Conservation (phyloP, 306 rosid genomes). For the Alnus rubra region DNA sequence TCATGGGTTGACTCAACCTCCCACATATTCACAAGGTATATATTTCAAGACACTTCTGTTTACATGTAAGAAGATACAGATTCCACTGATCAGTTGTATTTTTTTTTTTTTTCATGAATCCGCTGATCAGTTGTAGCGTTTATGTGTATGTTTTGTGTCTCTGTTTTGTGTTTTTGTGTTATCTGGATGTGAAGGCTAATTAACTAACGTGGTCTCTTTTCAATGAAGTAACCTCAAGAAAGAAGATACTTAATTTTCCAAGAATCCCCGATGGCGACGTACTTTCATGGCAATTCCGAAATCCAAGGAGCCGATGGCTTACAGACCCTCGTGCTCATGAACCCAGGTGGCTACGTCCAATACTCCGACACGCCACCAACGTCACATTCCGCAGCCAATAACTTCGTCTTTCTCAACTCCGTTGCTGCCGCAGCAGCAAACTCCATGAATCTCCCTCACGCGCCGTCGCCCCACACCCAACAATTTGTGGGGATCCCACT, state of each 20-base stretch:
- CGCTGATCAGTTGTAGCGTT: not conserved
- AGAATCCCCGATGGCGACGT: constrained; percentile 74
- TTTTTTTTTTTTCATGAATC: too few species aligned
- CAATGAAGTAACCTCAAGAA: constrained; percentile 29
- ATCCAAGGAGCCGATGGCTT: constrained; percentile 76
- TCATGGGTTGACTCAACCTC: constrained; percentile 51
- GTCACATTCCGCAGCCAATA: constrained; percentile 36
- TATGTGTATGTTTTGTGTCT: constrained; percentile 2
- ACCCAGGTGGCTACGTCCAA: constrained; percentile 68
- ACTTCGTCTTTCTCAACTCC: constrained; percentile 58
- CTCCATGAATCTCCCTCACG: constrained; percentile 46
- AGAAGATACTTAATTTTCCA: constrained; percentile 24
- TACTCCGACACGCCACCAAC: constrained; percentile 68
- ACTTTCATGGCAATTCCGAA: constrained; percentile 80
- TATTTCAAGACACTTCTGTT: not conserved
- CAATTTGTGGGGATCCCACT: constrained; percentile 74
- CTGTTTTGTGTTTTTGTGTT: constrained; percentile 15
- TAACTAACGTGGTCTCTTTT: constrained; percentile 40
- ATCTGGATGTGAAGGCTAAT: constrained; percentile 37
- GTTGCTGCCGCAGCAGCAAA: constrained; percentile 36
- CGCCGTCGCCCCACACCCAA: constrained; percentile 65
- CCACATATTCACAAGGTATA: constrained; percentile 32
- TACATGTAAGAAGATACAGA: too few species aligned
- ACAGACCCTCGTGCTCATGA: constrained; percentile 90
- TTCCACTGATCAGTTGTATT: too few species aligned